Conservation (phyloP, 2,329 filamentous ascomycete species). For the Colletotrichum somersetense region DNA sequence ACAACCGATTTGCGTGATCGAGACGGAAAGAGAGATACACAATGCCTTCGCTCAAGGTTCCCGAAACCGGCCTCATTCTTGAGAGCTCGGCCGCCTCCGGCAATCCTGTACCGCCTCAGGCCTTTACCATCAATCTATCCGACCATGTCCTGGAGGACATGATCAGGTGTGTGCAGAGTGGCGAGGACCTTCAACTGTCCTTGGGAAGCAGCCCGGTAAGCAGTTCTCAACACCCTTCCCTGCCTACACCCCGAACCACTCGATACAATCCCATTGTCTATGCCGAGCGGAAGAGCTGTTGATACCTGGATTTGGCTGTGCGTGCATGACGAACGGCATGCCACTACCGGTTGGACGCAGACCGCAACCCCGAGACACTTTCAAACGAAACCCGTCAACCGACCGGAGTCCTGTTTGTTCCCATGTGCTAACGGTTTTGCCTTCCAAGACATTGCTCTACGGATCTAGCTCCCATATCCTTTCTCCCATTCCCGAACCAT, state of each 20-base stretch:
- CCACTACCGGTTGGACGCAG: slow-evolving; percentile 20
- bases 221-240: slow-evolving; percentile 40
- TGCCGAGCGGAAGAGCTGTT: slow-evolving; percentile 11
- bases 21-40: slow-evolving; percentile 42
- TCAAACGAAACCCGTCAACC: not conserved
- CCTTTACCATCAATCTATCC: slow-evolving; percentile 69
- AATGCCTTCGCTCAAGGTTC: slow-evolving; percentile 69
- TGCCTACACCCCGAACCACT: slow-evolving; percentile 1
- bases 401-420: not conserved
- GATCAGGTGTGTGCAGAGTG: slow-evolving; percentile 70
- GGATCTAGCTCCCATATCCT: slow-evolving; percentile 64
- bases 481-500: slow-evolving; percentile 57
- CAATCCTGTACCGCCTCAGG: slow-evolving; percentile 62
- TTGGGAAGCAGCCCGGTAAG: slow-evolving; percentile 72
- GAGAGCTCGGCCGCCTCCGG: slow-evolving; percentile 61
- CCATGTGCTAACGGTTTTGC: slow-evolving; percentile 25
- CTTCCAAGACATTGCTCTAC: slow-evolving; percentile 65
- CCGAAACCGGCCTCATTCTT: slow-evolving; percentile 69
- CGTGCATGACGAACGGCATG: slow-evolving; percentile 25
- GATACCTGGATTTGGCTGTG: not conserved
- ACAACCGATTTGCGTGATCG: slow-evolving; percentile 29
- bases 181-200: slow-evolving; percentile 67
- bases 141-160: slow-evolving; percentile 72
- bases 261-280: slow-evolving; percentile 32
- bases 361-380: not conserved